These are phyloP conservation scores for Phyllosticta citriasiana DNA, from an alignment of 2,329 filamentous ascomycete species.

Conservation along the genomic window DNA sequence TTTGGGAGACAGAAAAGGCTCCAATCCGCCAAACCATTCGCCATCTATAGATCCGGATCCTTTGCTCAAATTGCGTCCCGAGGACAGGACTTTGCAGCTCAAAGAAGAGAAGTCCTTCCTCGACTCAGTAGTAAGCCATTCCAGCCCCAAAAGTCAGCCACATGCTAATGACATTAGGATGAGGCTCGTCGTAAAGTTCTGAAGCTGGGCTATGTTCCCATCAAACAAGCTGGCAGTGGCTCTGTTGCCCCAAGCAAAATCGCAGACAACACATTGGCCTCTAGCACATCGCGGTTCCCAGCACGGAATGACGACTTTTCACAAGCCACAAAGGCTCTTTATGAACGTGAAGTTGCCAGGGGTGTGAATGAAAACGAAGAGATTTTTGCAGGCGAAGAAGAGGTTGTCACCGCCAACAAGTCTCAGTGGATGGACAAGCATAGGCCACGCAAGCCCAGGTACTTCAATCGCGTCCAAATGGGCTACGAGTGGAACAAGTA, in stretches of 20 bases:
- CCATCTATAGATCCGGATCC: slow-evolving; percentile 52
- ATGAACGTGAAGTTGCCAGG: slow-evolving; percentile 84
- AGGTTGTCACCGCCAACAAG: slow-evolving; percentile 52
- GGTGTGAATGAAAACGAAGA: slow-evolving; percentile 92
- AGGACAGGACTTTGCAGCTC: slow-evolving; percentile 52
- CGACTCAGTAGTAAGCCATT: slow-evolving; percentile 38
- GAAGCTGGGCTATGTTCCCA: slow-evolving; percentile 59
- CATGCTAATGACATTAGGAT: slow-evolving; percentile 23
- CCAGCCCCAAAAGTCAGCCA: slow-evolving; percentile 7
- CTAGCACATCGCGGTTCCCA: slow-evolving; percentile 59
- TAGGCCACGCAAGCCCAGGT: slow-evolving; percentile 81
- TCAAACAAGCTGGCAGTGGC: slow-evolving; percentile 33
- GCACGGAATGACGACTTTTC: slow-evolving; percentile 70
- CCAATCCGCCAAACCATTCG: neutral
- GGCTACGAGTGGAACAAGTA: slow-evolving; percentile 99
- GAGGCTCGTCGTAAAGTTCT: slow-evolving; percentile 51
- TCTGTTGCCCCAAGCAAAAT: slow-evolving; percentile 20
- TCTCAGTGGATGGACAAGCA: slow-evolving; percentile 79
- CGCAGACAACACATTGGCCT: slow-evolving; percentile 35
- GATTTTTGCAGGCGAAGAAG: slow-evolving; percentile 85
- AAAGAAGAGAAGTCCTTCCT: slow-evolving; percentile 51
- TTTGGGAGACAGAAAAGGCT: neutral
- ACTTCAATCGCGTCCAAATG: slow-evolving; percentile 98
- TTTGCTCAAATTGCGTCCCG: slow-evolving; percentile 50
- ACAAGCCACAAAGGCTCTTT: slow-evolving; percentile 76